These are phyloP conservation scores for Fusarium temperatum DNA, from an alignment of 2,329 filamentous ascomycete genomes.

Conservation along the genomic window DNA sequence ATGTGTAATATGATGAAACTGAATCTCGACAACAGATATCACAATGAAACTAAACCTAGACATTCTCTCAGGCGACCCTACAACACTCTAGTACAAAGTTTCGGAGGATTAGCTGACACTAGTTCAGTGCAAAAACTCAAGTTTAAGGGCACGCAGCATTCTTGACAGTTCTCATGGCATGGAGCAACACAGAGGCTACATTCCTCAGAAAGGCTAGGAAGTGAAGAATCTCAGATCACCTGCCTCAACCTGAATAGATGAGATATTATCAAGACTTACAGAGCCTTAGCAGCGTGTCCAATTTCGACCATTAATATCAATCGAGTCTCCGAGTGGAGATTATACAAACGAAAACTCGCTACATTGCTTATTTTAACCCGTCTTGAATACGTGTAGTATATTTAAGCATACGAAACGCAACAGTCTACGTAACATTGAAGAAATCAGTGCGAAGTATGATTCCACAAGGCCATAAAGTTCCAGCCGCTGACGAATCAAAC, in stretches of 20 bases:
- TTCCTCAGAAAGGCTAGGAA: fast-evolving
- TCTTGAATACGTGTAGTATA: background rate
- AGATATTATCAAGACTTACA: background rate
- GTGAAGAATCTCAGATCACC: background rate
- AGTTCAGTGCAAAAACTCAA: background rate
- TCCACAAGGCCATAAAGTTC: background rate
- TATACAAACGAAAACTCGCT: background rate
- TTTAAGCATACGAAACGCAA: background rate
- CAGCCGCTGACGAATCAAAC: background rate
- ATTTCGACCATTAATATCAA: background rate
- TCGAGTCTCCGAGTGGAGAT: background rate
- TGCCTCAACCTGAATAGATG: background rate
- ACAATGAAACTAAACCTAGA: background rate
- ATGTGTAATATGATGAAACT: background rate
- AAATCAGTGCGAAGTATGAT: fast-evolving
- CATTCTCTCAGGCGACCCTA: background rate
- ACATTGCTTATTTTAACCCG: background rate
- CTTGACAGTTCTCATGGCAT: background rate
- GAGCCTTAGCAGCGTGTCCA: background rate
- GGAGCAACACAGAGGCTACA: background rate
- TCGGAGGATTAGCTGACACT: fast-evolving
- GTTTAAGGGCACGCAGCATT: background rate
- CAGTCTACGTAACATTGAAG: background rate
- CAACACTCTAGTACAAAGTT: fast-evolving
- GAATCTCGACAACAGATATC: fast-evolving